phyloP scores from a whole-genome alignment of 2,329 filamentous ascomycete genomes.

The Fusarium graminum region DNA sequence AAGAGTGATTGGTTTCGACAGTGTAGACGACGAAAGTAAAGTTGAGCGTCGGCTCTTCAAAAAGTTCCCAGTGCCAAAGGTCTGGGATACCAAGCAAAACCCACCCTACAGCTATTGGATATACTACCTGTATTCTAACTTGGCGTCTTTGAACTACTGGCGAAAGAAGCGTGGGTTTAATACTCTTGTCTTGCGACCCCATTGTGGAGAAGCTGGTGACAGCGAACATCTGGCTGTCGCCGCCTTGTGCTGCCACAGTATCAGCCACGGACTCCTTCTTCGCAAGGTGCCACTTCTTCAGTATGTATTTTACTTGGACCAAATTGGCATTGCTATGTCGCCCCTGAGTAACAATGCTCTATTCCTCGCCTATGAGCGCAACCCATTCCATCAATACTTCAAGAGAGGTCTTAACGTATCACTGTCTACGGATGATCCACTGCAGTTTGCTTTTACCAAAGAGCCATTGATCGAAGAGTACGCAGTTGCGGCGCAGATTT shows the following conservation, averaged over 20 bases:
- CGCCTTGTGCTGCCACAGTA: conserved; percentile 93
- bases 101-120: conserved; percentile 99
- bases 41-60: conserved; percentile 92
- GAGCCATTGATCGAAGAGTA: conserved; percentile 99
- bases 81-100: conserved; percentile 93
- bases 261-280: conserved; percentile 92
- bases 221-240: conserved; percentile 95
- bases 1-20: conserved; percentile 95
- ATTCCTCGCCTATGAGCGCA: conserved; percentile 96
- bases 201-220: conserved; percentile 97
- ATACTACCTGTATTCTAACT: conserved; percentile 96
- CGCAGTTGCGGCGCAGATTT: conserved; percentile 96
- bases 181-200: conserved; percentile 91
- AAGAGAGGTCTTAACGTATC: conserved; percentile 95
- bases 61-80: conserved; percentile 91
- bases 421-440: conserved; percentile 93
- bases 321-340: conserved; percentile 99
- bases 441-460: conserved; percentile 98
- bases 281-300: conserved; percentile 95
- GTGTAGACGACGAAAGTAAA: conserved; percentile 98
- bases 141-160: conserved; percentile 91
- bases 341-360: conserved; percentile 97
- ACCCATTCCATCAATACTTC: conserved; percentile 97
- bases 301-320: conserved; percentile 97
- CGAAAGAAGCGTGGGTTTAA: conserved; percentile 93